A percentile compares a stretch with the other conserved stretches of the same genome.
These are phyloP conservation scores for Nidularia pulvinata DNA, from an alignment of 768 basidiomycete species.

Conservation along the genomic window DNA sequence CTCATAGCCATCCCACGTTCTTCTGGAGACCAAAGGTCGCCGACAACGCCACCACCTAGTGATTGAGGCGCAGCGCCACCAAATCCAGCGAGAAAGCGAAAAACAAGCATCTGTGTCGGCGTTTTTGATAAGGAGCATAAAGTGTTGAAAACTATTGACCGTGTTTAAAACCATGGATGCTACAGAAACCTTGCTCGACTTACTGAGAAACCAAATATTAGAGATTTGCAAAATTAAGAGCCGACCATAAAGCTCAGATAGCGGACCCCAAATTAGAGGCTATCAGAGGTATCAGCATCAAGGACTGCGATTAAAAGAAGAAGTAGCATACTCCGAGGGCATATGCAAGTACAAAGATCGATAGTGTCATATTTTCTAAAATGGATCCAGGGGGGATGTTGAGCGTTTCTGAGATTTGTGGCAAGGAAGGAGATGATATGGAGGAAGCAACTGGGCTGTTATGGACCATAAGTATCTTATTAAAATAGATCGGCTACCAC, in stretches of 20 bases:
- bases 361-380: slow-evolving; percentile 35
- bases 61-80: slow-evolving; percentile 67
- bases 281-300: slow-evolving; percentile 4
- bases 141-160: slow-evolving; percentile 39
- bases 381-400: slow-evolving; percentile 25
- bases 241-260: slow-evolving; percentile 36
- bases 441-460: slow-evolving; percentile 28
- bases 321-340: slow-evolving; percentile 27
- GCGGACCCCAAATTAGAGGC: slow-evolving; percentile 35
- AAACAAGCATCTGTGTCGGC: slow-evolving; percentile 51
- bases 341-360: slow-evolving; percentile 41
- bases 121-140: slow-evolving; percentile 50
- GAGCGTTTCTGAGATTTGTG: slow-evolving; percentile 21
- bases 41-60: slow-evolving; percentile 56
- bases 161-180: neutral
- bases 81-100: slow-evolving; percentile 63
- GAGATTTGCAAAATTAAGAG: slow-evolving; percentile 51
- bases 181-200: slow-evolving; percentile 14
- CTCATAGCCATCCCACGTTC: slow-evolving; percentile 53
- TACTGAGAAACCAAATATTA: slow-evolving; percentile 59
- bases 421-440: slow-evolving; percentile 23
- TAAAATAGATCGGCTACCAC: neutral
- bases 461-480: neutral
- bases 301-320: neutral
- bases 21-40: slow-evolving; percentile 51